phyloP scores from a whole-genome alignment of 2,329 filamentous ascomycete genomes.

The Elsinoe perseae region DNA sequence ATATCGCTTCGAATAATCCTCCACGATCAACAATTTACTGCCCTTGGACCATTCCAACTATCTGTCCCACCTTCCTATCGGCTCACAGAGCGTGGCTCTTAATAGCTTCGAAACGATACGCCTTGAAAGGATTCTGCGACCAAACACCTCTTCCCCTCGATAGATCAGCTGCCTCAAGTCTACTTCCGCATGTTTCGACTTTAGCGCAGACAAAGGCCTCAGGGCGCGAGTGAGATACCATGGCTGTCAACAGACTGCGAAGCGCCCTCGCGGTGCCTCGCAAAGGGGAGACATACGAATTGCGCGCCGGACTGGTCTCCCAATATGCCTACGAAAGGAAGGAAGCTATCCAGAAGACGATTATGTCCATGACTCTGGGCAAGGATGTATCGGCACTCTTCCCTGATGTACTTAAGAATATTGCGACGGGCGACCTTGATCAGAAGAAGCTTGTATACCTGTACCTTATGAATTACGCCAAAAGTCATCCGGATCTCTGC shows the following conservation, averaged over 20 bases:
- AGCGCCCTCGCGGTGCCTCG: slow-evolving; percentile 86
- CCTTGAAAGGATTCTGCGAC: no score
- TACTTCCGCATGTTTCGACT: slow-evolving; percentile 7
- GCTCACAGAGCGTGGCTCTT: no score
- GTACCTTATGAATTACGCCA: slow-evolving; percentile 99
- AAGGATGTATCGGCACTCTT: slow-evolving; percentile 98
- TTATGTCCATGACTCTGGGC: slow-evolving; percentile 99
- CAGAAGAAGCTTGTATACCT: slow-evolving; percentile 99
- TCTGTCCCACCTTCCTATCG: no score
- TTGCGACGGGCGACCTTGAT: slow-evolving; percentile 86
- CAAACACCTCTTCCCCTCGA: not conserved
- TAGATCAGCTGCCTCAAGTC: not conserved
- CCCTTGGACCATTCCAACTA: not conserved
- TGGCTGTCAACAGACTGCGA: slow-evolving; percentile 94
- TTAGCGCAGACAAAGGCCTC: not conserved
- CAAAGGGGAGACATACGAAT: slow-evolving; percentile 97
- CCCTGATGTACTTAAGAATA: slow-evolving; percentile 97
- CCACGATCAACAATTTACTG: not conserved
- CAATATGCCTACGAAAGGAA: slow-evolving; percentile 99
- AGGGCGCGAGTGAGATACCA: slow-evolving; percentile 33
- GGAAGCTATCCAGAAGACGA: slow-evolving; percentile 98
- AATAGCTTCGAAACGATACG: no score
- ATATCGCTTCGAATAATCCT: not conserved
- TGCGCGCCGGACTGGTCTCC: slow-evolving; percentile 88
- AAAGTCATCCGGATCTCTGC: slow-evolving; percentile 95